Evolutionary conservation across 371 early-diverging fungal genomes (phyloP), one percentile per base, ranked within the genome.

Genomic region (Choanephora cucurbitarum): DNA sequence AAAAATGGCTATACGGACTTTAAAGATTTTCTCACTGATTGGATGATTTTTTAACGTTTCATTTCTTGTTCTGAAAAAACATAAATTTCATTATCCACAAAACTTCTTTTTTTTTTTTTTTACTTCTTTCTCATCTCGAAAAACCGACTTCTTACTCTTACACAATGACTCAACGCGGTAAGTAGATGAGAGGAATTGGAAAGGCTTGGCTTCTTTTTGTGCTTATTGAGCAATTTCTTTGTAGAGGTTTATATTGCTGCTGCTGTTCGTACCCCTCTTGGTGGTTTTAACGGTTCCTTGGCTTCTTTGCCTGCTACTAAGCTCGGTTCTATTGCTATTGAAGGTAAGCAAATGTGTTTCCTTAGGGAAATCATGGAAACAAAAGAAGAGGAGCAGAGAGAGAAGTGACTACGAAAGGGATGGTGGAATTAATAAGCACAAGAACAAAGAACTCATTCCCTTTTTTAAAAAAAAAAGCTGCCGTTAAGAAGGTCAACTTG

Each of bases 181-280:
- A 65, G 65, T 50, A 17, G 9, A 17, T 24, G 18, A 15, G 14
- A n/a, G n/a, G n/a, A n/a, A n/a, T n/a, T n/a, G n/a, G n/a, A n/a
- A n/a, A n/a, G n/a, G 28, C 28, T 28, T 28, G n/a, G n/a, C 7
- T 28, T 28, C 7, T 28, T 28, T 28, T 28, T 41, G 44, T 13
- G 11, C 7, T 37, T 19, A 8, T 33, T 19, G 14, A 5, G 2
- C 7, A 41, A 10, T 14, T 21, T 19, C 31, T 49, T 37, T 1
- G 42, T 55, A 59, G 92, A 90, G 55, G 95, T 93, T 59, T 95
- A 89, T 71, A 95, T 98, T 66, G 89, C 92, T 51, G 86, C 92
- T 62, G 85, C 84, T 57, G 89, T 83, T 41, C 88, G 98, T 66
- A 97, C 99, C n/a, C 94, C 99, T 49, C 82, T 97, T 54, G 99